Evolutionary conservation across 768 basidiomycete species (phyloP).

Genomic region (Butyriboletus loyo): DNA sequence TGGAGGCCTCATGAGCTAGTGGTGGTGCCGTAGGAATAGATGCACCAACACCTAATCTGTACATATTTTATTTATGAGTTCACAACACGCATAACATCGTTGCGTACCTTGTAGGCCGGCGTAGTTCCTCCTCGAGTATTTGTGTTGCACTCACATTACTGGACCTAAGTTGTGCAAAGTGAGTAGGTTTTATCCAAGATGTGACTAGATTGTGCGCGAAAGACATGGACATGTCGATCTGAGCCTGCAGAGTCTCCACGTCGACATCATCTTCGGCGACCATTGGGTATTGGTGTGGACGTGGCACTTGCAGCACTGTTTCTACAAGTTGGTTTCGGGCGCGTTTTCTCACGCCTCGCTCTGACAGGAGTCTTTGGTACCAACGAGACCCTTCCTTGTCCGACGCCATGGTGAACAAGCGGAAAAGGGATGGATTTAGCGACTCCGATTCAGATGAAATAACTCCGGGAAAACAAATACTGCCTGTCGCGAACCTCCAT

Average conservation of each 20-base stretch:
- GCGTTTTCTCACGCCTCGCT: slow-evolving; percentile 20
- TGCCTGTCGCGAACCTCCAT: slow-evolving; percentile 83
- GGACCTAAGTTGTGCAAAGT: slow-evolving; percentile 37
- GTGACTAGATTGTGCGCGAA: slow-evolving; percentile 69
- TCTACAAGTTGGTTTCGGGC: neutral
- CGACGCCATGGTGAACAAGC: slow-evolving; percentile 40
- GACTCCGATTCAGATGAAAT: slow-evolving; percentile 62
- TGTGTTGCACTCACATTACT: slow-evolving; percentile 37
- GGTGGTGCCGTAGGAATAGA: slow-evolving; percentile 47
- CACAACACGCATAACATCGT: neutral
- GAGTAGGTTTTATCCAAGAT: slow-evolving; percentile 68
- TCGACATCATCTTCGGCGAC: slow-evolving; percentile 57
- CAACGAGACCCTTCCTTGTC: neutral
- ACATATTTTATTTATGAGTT: slow-evolving; percentile 6
- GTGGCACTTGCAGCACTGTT: too few species aligned
- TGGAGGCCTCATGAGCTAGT: slow-evolving; percentile 52
- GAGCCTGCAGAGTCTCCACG: slow-evolving; percentile 70
- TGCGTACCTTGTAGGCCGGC: slow-evolving; percentile 63
- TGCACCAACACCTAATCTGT: slow-evolving; percentile 75
- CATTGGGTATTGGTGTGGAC: slow-evolving; percentile 11
- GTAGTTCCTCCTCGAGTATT: slow-evolving; percentile 65
- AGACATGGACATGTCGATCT: slow-evolving; percentile 77
- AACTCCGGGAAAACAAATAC: slow-evolving; percentile 62
- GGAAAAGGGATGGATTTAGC: slow-evolving; percentile 50
- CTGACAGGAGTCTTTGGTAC: neutral